phyloP scores from a whole-genome alignment of 768 basidiomycete species.

The Boletus rufocinnamomeus region DNA sequence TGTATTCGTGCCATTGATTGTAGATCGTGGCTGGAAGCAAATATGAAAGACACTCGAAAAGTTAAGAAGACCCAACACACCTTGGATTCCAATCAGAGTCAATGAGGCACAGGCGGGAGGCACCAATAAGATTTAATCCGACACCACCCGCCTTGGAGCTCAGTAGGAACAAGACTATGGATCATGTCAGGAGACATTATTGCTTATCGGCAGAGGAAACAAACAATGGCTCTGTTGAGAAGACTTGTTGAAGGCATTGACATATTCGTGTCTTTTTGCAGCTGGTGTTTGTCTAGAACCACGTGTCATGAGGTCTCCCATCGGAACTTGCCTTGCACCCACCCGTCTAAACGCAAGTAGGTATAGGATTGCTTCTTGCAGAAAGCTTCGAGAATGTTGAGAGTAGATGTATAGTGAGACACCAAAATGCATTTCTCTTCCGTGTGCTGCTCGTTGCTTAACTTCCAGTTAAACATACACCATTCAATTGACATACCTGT shows the following conservation, averaged over 20 bases:
- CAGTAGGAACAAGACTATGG: constrained; percentile 81
- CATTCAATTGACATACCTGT: constrained; percentile 42
- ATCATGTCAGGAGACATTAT: constrained; percentile 4
- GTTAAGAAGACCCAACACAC: constrained; percentile 33
- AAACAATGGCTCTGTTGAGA: constrained; percentile 72
- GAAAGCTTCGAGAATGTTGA: constrained; percentile 87
- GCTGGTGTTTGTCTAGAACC: constrained; percentile 68
- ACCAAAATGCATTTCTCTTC: constrained; percentile 95
- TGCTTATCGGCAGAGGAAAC: constrained; percentile 2
- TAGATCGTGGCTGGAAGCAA: constrained; percentile 67
- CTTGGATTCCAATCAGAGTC: constrained; percentile 97
- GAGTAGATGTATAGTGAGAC: constrained; percentile 94
- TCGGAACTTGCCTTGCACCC: not conserved
- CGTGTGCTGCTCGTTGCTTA: constrained; percentile 50
- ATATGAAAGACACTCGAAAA: constrained; percentile 1
- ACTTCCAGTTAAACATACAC: not conserved
- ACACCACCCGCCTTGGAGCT: constrained; percentile 96
- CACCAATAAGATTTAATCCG: constrained; percentile 91
- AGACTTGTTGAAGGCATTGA: constrained; percentile 85
- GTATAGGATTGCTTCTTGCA: constrained; percentile 78
- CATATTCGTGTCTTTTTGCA: constrained; percentile 80
- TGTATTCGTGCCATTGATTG: constrained; percentile 99
- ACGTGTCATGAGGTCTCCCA: constrained; percentile 3
- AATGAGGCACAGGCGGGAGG: constrained; percentile 80
- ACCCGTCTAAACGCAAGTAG: constrained; percentile 89